Base-by-base conservation (phyloP, 805 yeast genomes). In the Dipodascus albidus region DNA sequence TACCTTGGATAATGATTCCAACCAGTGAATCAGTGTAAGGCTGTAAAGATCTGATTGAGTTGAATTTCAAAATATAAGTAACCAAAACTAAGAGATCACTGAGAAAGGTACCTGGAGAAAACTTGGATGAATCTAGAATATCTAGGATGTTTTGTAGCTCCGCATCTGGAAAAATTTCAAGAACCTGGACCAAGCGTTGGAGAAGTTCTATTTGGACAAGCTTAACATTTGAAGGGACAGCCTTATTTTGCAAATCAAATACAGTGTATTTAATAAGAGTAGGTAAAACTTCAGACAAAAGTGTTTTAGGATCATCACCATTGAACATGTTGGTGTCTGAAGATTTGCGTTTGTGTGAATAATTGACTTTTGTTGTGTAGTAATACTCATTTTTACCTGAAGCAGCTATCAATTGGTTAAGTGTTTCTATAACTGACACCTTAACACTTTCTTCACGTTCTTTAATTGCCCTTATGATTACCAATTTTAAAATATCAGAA, bases 401-500 rank as follows among this genome's bases (percentile, higher is more conserved):
- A 1, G 69, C 64, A 41, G 62, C 63, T 15, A 49, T 53, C 50
- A 80, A 69, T 3, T 81, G 64, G 1, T 61, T 70, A 38, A 80
- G 58, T 1, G 83, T 66, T 17, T 67, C 68, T 35, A 83, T 63
- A 1, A 78, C 69, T 54, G 78, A 81, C 47, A 70, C 66, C 1
- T 79, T 72, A 0, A 82, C 88, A 20, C 73, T 65, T 4, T 73
- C 75, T 47, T 67, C 70, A 14, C 64, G 56, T 49, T 67, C 70
- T 14, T 47, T 27, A 6, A 54, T 23, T 4, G 63, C 53, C n/a
- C 55, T 78, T 72, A 31, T 69, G 58, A 64, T 79, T 82, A 44
- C 69, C 62, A 22, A 76, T 53, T 47, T 72, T 64, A 76, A 59
- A 2, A 79, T 55, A 3, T 57, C 24, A 6, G 57, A 47, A 50